Base-by-base conservation (phyloP, 2,329 filamentous ascomycete species). In the Monilinia vaccinii-corymbosi region DNA sequence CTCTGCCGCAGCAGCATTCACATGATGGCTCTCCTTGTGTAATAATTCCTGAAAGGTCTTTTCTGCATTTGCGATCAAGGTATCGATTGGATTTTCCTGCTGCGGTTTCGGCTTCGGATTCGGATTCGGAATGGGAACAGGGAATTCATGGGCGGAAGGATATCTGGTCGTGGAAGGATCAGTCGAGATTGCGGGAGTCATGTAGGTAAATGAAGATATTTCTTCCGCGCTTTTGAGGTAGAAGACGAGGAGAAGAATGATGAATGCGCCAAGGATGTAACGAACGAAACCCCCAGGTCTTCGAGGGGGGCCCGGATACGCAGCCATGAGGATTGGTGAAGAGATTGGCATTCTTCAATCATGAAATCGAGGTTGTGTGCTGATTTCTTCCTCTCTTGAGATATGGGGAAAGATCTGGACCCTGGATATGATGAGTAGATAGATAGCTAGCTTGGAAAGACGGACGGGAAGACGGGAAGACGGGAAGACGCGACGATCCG, bases 1-100 rank as follows among this genome's bases (percentile, higher is more conserved):
- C 31, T 75, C 76, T 18, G 73, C 71, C 1, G 80, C 79, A 1
- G 79, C 77, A 32, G 74, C 68, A 6, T 72, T 69, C 32, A 82
- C 71, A 16, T 75, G 76, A 36, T 71, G 71, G 7, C 75, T 74
- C 61, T 76, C 73, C 63, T 75, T 76, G 32, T 69, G 67, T 42
- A 80, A 65, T 18, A 77, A 61, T 14, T 68, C 68, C 3, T 75
- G 68, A 58, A 77, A 78, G 4, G 65, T 68, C 14, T 71, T 69
- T 10, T 75, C 71, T 34, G 77, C 76, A 1, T 69, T 67, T 23
- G 70, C 68, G 42, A 80, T 77, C 13, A 80, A 68, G 9, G 71
- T 68, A 61, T 79, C 76, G 63, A 80, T 78, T 4, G 77, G 75
- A 60, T 80, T 78, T 28, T 58, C 55, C 11, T 28, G 31, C 21